Evolutionary conservation across 2,329 filamentous ascomycete genomes (phyloP), one percentile per base, ranked within the genome.

Genomic region (Sarocladium brachiariae): DNA sequence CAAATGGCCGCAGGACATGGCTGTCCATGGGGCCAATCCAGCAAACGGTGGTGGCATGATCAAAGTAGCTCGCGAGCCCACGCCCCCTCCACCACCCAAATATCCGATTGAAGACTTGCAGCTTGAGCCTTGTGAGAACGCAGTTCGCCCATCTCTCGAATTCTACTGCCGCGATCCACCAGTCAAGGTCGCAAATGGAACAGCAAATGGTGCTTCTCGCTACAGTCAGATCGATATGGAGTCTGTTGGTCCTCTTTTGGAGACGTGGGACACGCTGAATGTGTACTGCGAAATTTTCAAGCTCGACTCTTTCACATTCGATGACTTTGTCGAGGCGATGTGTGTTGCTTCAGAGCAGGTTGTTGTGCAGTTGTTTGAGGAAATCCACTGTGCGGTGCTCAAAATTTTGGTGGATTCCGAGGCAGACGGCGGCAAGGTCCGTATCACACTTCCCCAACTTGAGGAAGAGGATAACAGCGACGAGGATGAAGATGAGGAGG

Each of bases 231-330:
- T 97, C 50, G 71, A 84, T 18, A 93, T 92, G 81, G 83, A 86
- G 59, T 92, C 89, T 3, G 81, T 96, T n/a, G 90, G 91, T 0
- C 78, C 83, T 2, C 72, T 97, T 14, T 70, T 99, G 21, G 92
- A 96, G 68, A 89, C 88, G 0, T 99, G 93, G 93, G 90, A 96
- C 59, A 96, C 91, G 0, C 76, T 99, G 30, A 99, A 96, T 61
- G 92, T 99, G n/a, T 96, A 96, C 63, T 95, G 90, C 62, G 89
- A 96, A 61, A 86, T 96, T 16, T 95, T 95, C 63, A 82, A 89
- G 61, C 76, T 99, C 23, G 93, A 99, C 66, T 97, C 92, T 0
- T 99, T 99, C 63, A 97, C 92, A 0, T 95, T 97, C 61, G 93
- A 99, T 64, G 93, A 99, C 65, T 97, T 91, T 60, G 77, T 96